phyloP scores from a whole-genome alignment of 257 asterid species.

The Nicotiana noctiflora region DNA sequence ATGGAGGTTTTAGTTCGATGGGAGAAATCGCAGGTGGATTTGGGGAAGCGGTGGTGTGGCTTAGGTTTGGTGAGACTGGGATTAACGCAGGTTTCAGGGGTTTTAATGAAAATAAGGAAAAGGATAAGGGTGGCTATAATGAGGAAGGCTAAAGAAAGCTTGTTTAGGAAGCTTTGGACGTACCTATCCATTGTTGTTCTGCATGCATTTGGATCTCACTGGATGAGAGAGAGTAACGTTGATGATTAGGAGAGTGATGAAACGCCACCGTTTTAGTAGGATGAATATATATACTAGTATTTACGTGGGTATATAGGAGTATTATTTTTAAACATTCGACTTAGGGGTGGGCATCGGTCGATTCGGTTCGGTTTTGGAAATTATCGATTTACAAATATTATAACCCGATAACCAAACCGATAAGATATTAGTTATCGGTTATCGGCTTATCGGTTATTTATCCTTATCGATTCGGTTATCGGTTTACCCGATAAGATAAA shows the following conservation, averaged over 20 bases:
- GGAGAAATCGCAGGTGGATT: conserved; percentile 72
- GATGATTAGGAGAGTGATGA: not conserved
- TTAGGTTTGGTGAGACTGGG: conserved; percentile 36
- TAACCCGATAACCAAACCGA: too few relatives aligned
- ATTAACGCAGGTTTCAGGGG: conserved; percentile 58
- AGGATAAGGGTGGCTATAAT: conserved; percentile 54
- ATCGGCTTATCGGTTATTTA: too few relatives aligned
- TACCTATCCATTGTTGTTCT: conserved; percentile 59
- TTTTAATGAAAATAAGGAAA: conserved; percentile 45
- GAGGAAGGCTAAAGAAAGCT: conserved; percentile 49
- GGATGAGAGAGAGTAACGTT: not conserved
- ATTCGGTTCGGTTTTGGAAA: too few relatives aligned
- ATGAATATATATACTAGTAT: too few relatives aligned
- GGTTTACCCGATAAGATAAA: too few relatives aligned
- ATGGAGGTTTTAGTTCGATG: conserved; percentile 56
- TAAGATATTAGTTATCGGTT: too few relatives aligned
- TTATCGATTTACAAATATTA: too few relatives aligned
- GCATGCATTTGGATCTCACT: not conserved
- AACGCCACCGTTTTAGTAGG: not conserved
- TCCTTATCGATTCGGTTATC: too few relatives aligned
- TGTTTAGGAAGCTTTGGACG: conserved; percentile 49
- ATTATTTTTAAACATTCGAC: too few relatives aligned
- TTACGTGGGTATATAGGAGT: too few relatives aligned
- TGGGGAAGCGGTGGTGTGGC: conserved; percentile 63
- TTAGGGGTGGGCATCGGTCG: too few relatives aligned